Conservation (phyloP, 108 stramenopile genomes). For the Mayamaea pseudoterrestris region DNA sequence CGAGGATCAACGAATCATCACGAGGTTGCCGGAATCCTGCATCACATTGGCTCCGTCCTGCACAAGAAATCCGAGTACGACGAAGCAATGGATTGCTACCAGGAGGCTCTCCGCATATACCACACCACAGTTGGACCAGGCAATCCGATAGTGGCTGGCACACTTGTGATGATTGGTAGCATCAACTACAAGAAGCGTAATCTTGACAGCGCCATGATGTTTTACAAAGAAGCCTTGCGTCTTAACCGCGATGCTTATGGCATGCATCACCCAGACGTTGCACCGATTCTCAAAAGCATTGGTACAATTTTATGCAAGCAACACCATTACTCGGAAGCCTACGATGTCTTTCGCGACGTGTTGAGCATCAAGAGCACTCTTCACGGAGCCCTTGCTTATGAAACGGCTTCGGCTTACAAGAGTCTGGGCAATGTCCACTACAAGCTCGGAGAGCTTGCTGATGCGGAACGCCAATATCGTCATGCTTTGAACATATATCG, state of each 20-base stretch:
- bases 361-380: slow-evolving; percentile 55
- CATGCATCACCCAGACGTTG: slow-evolving; percentile 69
- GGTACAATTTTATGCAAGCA: slow-evolving; percentile 64
- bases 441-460: slow-evolving; percentile 58
- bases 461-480: slow-evolving; percentile 61
- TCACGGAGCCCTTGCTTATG: slow-evolving; percentile 52
- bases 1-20: slow-evolving; percentile 54
- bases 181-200: slow-evolving; percentile 64
- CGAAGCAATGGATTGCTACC: slow-evolving; percentile 71
- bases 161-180: slow-evolving; percentile 68
- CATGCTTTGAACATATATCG: slow-evolving; percentile 59
- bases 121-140: slow-evolving; percentile 56
- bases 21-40: slow-evolving; percentile 60
- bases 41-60: slow-evolving; percentile 69
- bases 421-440: slow-evolving; percentile 75
- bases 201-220: slow-evolving; percentile 65
- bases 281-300: slow-evolving; percentile 72
- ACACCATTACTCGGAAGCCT: slow-evolving; percentile 50
- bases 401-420: slow-evolving; percentile 70
- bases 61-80: slow-evolving; percentile 35
- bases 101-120: slow-evolving; percentile 68
- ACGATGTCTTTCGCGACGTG: slow-evolving; percentile 60
- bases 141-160: slow-evolving; percentile 64
- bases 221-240: slow-evolving; percentile 64
- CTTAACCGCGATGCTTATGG: slow-evolving; percentile 69